phyloP scores from a whole-genome alignment of 2,329 filamentous ascomycete species.

The Clarireedia sp. region DNA sequence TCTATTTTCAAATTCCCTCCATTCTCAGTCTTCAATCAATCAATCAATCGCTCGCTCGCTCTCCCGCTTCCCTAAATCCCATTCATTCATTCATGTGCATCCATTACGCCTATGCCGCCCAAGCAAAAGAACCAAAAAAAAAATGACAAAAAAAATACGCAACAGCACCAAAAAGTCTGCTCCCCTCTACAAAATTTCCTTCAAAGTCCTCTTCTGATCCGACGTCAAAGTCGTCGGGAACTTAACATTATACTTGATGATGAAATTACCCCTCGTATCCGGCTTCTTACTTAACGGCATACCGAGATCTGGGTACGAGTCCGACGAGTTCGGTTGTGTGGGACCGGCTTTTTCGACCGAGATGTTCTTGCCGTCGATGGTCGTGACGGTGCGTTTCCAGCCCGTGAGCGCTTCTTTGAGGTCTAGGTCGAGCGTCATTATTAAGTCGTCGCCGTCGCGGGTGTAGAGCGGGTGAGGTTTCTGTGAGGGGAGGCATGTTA shows the following conservation, averaged over 20 bases:
- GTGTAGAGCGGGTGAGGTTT: constrained; percentile 80
- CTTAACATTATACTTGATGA: constrained; percentile 86
- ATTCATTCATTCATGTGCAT: background rate
- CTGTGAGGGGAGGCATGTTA: constrained; percentile 35
- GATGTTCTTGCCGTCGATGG: constrained; percentile 86
- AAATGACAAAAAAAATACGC: background rate
- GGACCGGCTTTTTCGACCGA: constrained; percentile 73
- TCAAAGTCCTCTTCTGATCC: constrained; percentile 72
- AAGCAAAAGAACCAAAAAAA: background rate
- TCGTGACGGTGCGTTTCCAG: constrained; percentile 85
- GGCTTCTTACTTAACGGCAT: constrained; percentile 95
- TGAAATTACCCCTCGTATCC: constrained; percentile 73
- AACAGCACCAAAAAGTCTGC: background rate
- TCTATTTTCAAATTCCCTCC: no score
- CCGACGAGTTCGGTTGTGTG: constrained; percentile 74
- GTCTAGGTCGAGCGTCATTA: constrained; percentile 69
- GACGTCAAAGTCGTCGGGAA: constrained; percentile 74
- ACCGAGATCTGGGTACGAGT: constrained; percentile 75
- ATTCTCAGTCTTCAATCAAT: no score
- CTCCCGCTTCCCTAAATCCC: no score
- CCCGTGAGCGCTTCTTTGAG: constrained; percentile 93
- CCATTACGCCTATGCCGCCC: background rate
- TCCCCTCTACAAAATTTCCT: constrained; percentile 57
- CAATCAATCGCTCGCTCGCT: no score
- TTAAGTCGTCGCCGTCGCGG: constrained; percentile 81